phyloP scores from a whole-genome alignment of 805 yeast genomes.

The Priceomyces melissophilus region DNA sequence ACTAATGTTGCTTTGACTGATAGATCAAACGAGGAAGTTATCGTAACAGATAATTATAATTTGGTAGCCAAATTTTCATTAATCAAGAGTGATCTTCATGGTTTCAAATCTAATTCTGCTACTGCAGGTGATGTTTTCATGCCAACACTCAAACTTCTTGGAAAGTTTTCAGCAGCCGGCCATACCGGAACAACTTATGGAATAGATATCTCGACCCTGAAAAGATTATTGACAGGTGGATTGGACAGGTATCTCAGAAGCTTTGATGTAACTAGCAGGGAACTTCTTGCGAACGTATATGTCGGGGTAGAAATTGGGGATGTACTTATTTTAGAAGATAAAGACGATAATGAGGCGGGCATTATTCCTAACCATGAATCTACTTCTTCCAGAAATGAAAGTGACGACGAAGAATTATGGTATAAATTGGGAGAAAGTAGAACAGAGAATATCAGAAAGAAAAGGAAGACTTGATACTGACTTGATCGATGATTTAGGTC shows the following conservation, averaged over 20 bases:
- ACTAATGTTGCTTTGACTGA: slow-evolving; percentile 38
- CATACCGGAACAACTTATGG: slow-evolving; percentile 75
- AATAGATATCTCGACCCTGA: slow-evolving; percentile 42
- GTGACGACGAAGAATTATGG: slow-evolving; percentile 38
- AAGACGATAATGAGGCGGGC: slow-evolving; percentile 22
- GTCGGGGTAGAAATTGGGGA: slow-evolving; percentile 67
- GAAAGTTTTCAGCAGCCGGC: slow-evolving; percentile 53
- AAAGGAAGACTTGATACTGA: slow-evolving; percentile 4
- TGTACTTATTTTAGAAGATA: slow-evolving; percentile 49
- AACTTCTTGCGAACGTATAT: slow-evolving; percentile 66
- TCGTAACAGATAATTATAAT: slow-evolving; percentile 71
- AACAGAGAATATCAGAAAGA: slow-evolving; percentile 30
- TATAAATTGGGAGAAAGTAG: slow-evolving; percentile 31
- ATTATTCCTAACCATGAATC: slow-evolving; percentile 13
- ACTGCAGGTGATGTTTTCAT: slow-evolving; percentile 45
- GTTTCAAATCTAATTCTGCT: slow-evolving; percentile 35
- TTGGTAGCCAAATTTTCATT: slow-evolving; percentile 54
- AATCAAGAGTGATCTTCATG: slow-evolving; percentile 31
- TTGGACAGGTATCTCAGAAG: slow-evolving; percentile 84
- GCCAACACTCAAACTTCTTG: slow-evolving; percentile 52
- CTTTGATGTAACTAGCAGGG: slow-evolving; percentile 59
- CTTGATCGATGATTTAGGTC: background rate
- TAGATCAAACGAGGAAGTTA: slow-evolving; percentile 39
- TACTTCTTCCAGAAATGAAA: slow-evolving; percentile 12
- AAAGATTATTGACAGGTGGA: slow-evolving; percentile 71